Evolutionary conservation across 164 flowering plant species (phyloP).

Genomic region (Euptelea pleiosperma): DNA sequence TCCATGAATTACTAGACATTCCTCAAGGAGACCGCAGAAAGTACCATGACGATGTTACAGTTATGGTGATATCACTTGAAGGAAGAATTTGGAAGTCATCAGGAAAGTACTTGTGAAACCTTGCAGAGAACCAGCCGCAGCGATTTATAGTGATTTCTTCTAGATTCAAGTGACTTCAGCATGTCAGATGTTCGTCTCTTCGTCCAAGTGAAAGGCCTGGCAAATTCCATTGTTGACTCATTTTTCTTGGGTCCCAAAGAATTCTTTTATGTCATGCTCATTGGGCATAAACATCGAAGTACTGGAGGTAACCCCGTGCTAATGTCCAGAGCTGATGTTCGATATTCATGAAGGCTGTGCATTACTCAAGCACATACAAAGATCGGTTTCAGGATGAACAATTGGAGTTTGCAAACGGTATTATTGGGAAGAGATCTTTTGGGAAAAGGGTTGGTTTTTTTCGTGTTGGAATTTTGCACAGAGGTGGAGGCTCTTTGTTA

Average conservation of each 20-base stretch:
- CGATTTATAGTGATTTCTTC: constrained; percentile 7
- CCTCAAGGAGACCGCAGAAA: constrained; percentile 99
- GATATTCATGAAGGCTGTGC: constrained; percentile 14
- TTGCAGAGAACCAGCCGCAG: neutral
- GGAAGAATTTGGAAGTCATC: constrained; percentile 99
- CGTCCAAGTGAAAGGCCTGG: neutral
- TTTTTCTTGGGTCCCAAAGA: constrained; percentile 23
- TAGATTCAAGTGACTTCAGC: constrained; percentile 3
- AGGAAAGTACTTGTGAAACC: constrained; percentile 68
- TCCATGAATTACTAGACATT: constrained; percentile 86
- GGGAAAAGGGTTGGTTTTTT: constrained; percentile 12
- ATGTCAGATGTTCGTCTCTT: constrained; percentile 12
- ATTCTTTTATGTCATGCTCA: constrained; percentile 10
- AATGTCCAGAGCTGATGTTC: constrained; percentile 17
- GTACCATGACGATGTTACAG: constrained; percentile 98
- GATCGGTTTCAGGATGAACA: constrained; percentile 15
- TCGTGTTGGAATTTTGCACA: constrained; percentile 17
- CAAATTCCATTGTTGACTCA: constrained; percentile 19
- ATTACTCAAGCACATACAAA: constrained; percentile 11
- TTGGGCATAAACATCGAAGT: constrained; percentile 8
- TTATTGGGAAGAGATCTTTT: constrained; percentile 11
- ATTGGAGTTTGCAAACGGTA: constrained; percentile 16
- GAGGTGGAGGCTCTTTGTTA: constrained; percentile 20
- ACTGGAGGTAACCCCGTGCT: constrained; percentile 14
- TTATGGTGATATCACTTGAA: constrained; percentile 93